Percentiles rank a stretch among this genome's conserved stretches.
These are phyloP conservation scores for Colletotrichum simmondsii DNA, from an alignment of 2,329 filamentous ascomycete species.

Conservation along the genomic window DNA sequence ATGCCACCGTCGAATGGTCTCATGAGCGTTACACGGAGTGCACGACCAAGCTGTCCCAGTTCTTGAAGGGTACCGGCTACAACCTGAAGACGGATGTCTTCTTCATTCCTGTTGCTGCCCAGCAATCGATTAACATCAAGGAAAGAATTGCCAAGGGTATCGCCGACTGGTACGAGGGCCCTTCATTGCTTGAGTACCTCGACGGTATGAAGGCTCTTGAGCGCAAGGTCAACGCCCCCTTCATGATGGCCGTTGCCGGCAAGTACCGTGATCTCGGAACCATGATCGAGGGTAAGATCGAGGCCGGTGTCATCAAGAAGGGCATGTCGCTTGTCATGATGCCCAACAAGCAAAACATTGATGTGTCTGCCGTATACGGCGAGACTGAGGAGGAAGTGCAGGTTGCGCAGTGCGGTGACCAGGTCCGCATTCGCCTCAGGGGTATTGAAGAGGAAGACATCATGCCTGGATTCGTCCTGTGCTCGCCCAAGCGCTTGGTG, in stretches of 20 bases:
- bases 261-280: conserved; percentile 99
- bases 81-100: conserved; percentile 92
- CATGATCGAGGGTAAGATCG: conserved; percentile 97
- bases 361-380: conserved; percentile 87
- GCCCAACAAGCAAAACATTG: conserved; percentile 88
- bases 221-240: conserved; percentile 95
- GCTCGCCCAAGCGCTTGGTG: conserved; percentile 92
- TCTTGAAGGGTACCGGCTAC: conserved; percentile 93
- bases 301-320: conserved; percentile 94
- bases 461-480: conserved; percentile 93
- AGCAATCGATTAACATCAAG: conserved; percentile 88
- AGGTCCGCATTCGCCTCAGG: conserved; percentile 90
- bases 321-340: conserved; percentile 89
- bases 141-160: conserved; percentile 81
- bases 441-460: conserved; percentile 99
- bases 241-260: conserved; percentile 98
- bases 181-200: conserved; percentile 94
- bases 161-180: conserved; percentile 87
- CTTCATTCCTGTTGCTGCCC: conserved; percentile 97
- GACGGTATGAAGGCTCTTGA: conserved; percentile 93
- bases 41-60: conserved; percentile 85
- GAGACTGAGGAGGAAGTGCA: conserved; percentile 94
- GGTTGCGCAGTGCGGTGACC: conserved; percentile 89
- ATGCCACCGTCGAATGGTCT: conserved; percentile 95
- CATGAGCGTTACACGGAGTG: conserved; percentile 94